A percentile compares a stretch with the other conserved stretches of the same genome.
Conservation (phyloP, 495 filamentous ascomycete genomes). For the Penicillium mononematosum region DNA sequence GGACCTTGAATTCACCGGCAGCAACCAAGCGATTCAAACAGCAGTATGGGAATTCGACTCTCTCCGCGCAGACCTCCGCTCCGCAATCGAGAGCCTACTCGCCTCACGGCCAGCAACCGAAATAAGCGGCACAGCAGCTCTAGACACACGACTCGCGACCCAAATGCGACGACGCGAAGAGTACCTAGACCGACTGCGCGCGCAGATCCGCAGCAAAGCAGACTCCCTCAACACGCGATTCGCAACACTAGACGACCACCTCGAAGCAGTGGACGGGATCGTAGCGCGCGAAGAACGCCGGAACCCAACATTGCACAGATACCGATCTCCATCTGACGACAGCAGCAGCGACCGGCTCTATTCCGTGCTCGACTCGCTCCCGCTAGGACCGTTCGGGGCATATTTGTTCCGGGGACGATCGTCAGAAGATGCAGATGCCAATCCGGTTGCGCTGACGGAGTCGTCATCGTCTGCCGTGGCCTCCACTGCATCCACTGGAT, state of each 20-base stretch:
- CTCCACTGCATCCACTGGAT: conserved; percentile 1
- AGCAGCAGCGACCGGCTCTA: conserved; percentile 3
- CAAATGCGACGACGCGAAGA: conserved; percentile 38
- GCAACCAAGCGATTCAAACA: conserved; percentile 35
- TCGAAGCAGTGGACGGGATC: conserved; percentile 42
- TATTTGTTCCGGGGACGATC: conserved; percentile 15
- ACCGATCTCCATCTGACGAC: not conserved
- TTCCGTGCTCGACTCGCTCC: conserved; percentile 20
- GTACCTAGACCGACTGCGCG: conserved; percentile 39
- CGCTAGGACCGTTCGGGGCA: conserved; percentile 15
- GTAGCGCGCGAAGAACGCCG: conserved; percentile 27
- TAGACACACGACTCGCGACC: conserved; percentile 35
- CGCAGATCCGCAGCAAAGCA: conserved; percentile 38
- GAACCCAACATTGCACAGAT: not conserved
- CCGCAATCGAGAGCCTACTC: conserved; percentile 40
- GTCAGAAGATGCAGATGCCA: conserved; percentile 15
- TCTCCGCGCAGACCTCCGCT: conserved; percentile 42
- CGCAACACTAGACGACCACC: conserved; percentile 42
- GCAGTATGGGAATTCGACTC: conserved; percentile 42
- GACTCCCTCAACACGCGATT: conserved; percentile 38
- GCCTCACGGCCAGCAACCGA: conserved; percentile 24
- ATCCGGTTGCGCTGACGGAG: not conserved
- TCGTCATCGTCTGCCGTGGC: conserved; percentile 9
- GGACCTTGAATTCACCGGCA: conserved; percentile 44
- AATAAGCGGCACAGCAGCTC: conserved; percentile 16